Conservation (phyloP, 805 yeast species). For the Lipomyces starkeyi region DNA sequence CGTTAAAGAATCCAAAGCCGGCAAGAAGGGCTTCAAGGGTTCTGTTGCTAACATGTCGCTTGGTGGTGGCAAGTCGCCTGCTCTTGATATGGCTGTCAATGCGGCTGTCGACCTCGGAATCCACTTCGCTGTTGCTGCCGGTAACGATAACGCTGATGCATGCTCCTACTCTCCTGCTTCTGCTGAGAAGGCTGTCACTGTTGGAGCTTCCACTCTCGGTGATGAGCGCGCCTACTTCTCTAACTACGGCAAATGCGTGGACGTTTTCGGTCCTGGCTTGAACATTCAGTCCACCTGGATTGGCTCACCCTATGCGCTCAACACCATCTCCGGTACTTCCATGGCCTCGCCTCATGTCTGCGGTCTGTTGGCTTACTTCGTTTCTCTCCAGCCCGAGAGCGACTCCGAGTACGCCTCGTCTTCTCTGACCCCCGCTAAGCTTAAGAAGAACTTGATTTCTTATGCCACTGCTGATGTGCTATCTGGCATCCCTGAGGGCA, state of each 20-base stretch:
- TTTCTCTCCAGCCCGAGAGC: constrained; percentile 60
- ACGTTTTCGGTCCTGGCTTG: constrained; percentile 93
- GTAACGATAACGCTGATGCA: constrained; percentile 66
- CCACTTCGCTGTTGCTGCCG: constrained; percentile 68
- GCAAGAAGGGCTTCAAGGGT: constrained; percentile 58
- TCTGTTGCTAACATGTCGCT: constrained; percentile 68
- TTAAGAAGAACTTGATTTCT: constrained; percentile 51
- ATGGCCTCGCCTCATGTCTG: constrained; percentile 69
- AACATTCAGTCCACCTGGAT: constrained; percentile 62
- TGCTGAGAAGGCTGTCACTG: constrained; percentile 77
- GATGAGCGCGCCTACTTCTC: constrained; percentile 95
- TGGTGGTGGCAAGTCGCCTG: constrained; percentile 63
- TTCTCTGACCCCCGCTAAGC: constrained; percentile 52
- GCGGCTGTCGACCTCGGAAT: constrained; percentile 63
- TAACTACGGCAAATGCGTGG: constrained; percentile 94
- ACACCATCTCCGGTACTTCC: constrained; percentile 64
- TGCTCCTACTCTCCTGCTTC: constrained; percentile 66
- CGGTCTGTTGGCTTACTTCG: constrained; percentile 61
- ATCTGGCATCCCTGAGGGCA: constrained; percentile 54
- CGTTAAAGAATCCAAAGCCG: constrained; percentile 46
- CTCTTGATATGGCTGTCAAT: constrained; percentile 63
- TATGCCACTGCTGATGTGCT: constrained; percentile 59
- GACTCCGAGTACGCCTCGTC: constrained; percentile 57
- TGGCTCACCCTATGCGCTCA: constrained; percentile 58
- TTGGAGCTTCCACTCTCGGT: constrained; percentile 89